These are phyloP conservation scores for Cardiospermum halicacabum DNA, from an alignment of 345 rosid genomes.

Conservation along the genomic window DNA sequence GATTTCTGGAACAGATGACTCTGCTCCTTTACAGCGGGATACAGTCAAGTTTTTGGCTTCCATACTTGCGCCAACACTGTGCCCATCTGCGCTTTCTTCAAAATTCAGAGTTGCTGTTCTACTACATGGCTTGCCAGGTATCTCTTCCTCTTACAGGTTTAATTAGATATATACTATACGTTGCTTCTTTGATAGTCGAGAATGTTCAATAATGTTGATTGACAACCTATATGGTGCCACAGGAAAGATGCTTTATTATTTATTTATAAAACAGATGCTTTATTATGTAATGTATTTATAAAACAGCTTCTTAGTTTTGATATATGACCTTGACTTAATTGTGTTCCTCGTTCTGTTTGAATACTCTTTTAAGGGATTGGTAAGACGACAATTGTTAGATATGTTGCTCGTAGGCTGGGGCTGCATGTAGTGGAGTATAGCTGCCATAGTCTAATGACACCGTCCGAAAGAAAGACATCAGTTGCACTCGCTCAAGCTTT, in stretches of 20 bases:
- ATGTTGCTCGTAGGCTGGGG: constrained; percentile 70
- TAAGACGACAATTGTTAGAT: constrained; percentile 80
- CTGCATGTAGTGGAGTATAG: constrained; percentile 90
- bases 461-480: constrained; percentile 75
- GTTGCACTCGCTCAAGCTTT: constrained; percentile 79
- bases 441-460: constrained; percentile 69
- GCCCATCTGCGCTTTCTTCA: constrained; percentile 74
- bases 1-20: constrained; percentile 40
- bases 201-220: constrained; percentile 9
- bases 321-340: not conserved
- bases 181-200: not conserved
- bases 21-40: constrained; percentile 59
- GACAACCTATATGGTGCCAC: not conserved
- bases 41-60: constrained; percentile 65
- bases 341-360: constrained; percentile 11
- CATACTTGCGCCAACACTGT: constrained; percentile 72
- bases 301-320: constrained; percentile 1
- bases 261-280: not conserved
- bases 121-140: constrained; percentile 71
- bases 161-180: constrained; percentile 2
- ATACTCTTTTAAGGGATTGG: constrained; percentile 65
- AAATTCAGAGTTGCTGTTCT: constrained; percentile 90
- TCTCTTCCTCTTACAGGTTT: constrained; percentile 16
- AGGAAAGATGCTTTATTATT: not conserved
- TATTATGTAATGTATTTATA: not conserved